Evolutionary conservation across 495 filamentous ascomycete genomes (phyloP), one percentile per base, ranked within the genome.

Genomic region (Hypoxylon intermedium): DNA sequence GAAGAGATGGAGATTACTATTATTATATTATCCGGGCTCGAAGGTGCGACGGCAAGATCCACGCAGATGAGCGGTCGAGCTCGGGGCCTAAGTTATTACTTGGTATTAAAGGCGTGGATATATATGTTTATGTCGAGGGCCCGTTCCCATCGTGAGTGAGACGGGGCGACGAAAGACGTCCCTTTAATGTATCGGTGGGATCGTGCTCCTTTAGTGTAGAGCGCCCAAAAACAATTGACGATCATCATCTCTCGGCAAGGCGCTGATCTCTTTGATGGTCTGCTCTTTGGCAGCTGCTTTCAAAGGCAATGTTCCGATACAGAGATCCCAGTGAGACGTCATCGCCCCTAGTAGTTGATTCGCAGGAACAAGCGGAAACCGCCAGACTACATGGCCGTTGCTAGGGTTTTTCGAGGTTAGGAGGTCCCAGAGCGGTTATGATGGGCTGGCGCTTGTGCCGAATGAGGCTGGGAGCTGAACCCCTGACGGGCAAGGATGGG

Each of bases 381-480:
- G 41, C 54, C 31, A 37, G n/a, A n/a, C n/a, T n/a, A n/a, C n/a
- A n/a, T n/a, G n/a, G 38, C 38, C 18, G 38, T 50, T 20, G n/a
- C 61, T 50, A 55, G 44, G 24, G 44, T 23, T 20, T 13, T 26
- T 45, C 53, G 49, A 53, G 42, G 44, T 54, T 59, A 54, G 55
- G 44, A 56, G 24, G 44, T 18, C 55, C 51, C 26, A 36, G 46
- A 65, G 33, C 43, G 56, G 51, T 56, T 60, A 47, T 57, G 61
- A 60, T 47, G 23, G 36, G 33, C 40, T 50, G 44, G 36, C 55
- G 51, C 55, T 64, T 64, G 34, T 44, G 36, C 55, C 56, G 21
- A 57, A 65, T 60, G 40, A 60, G 62, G 62, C 62, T 65, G 62
- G 30, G 51, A 51, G 62, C 55, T 60, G 55, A 60, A 56, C 51